Evolutionary conservation across 306 rosid species (phyloP), one percentile per base, ranked within the genome.

Genomic region (Rosa multiflora): DNA sequence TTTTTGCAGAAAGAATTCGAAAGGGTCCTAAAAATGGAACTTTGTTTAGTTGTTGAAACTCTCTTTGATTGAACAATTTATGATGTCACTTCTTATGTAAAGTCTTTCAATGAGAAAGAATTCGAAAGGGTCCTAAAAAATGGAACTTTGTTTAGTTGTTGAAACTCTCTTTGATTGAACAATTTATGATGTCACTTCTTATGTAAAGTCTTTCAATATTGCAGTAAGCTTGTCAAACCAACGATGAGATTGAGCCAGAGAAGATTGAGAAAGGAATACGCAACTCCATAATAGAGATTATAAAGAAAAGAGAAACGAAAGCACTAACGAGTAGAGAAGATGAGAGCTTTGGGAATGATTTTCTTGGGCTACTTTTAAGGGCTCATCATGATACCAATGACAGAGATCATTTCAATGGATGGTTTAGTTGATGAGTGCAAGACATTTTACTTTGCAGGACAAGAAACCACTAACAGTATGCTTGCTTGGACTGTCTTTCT

Each of bases 401-500:
- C 2, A 69, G 59, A 66, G n/a, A 53, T 58, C 46, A 72, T 71
- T 48, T 72, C 77, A 20, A 10, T 72, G 46, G 72, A 61, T 17
- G 63, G 66, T 37, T 26, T 82, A 43, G 75, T 73, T 59, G 82
- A 82, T 17, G 76, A 82, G 70, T 78, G 86, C 68, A 83, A 67
- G 44, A 79, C 83, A 1, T 83, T 74, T 58, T 78, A 83, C 48
- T 12, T 83, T 49, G 83, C 82, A 11, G 77, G 80, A 52, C 80
- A 83, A 59, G 86, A 78, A 74, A 83, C 77, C 39, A 40, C 77
- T n/a, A 78, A 67, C 21, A 37, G 35, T 37, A 15, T 73, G 53
- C 82, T 82, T 29, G 76, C 53, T 10, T 82, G 82, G 85, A 78
- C 82, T 15, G 76, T 83, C 1, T 69, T 74, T 64, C 83, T 83